Base-by-base conservation (phyloP, 2,329 filamentous ascomycete species). In the Davidsoniella virescens region DNA sequence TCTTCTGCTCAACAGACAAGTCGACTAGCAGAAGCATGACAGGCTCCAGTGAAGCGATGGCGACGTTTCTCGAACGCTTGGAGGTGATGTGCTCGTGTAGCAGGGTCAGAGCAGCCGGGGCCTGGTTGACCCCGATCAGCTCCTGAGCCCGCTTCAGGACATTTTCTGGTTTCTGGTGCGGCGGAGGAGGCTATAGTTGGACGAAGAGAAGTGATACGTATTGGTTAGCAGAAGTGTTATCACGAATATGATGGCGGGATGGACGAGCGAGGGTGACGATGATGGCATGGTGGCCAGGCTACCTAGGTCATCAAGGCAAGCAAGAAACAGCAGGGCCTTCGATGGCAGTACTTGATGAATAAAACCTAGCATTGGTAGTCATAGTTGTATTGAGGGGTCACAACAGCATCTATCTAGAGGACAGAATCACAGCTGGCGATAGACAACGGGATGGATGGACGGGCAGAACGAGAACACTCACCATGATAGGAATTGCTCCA, bases 21-120 rank as follows among this genome's bases (percentile, higher is more conserved):
- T 96, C 87, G 62, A 98, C 90, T 63, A 98, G 82, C 58, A 95
- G 82, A 68, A 96, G 76, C 88, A 98, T 96, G 58, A 98, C 90
- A 57, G 92, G 92, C 79, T 98, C 92, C 63, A 98, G 72, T 49
- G 88, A 93, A 57, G 83, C 78, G 73, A 96, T 96, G 60, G 92
- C 88, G 61, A 86, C 92, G 81, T 93, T 96, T 64, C 92, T 86
- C 61, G 88, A 95, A 61, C 92, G 79, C 75, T 98, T 98, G 58
- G 87, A 95, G 61, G 87, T 94, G 72, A 96, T 87, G 80, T 98
- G 92, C 76, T 98, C 92, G 74, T 96, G 92, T 56, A 98, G 83
- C 62, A 96, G 81, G 62, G 82, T 87, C 65, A 98, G 75, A 65
- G 92, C 92, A 62, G 92, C 90, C 61, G 85, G 79, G 59, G 84